Percentiles rank a stretch among this genome's conserved stretches.
Evolutionary conservation across 1,139 yeast genomes (phyloP).

Genomic region (Blastobotrys persicus): DNA sequence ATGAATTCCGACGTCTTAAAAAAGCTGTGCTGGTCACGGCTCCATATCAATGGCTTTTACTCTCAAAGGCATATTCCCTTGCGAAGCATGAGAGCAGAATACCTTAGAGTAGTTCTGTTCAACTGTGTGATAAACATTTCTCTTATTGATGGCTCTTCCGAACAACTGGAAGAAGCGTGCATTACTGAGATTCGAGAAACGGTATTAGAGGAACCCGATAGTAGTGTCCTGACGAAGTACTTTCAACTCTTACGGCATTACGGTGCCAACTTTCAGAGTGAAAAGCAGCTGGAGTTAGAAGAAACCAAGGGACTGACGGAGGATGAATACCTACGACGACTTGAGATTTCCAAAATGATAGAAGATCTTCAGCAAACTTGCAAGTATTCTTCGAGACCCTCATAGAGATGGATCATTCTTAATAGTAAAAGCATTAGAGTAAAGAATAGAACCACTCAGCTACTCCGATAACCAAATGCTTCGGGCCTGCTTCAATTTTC

Average conservation of each 20-base stretch:
- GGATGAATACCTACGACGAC: neutral
- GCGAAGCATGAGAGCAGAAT: conserved; percentile 23
- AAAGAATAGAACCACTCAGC: neutral
- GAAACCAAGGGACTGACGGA: neutral
- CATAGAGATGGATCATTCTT: no score
- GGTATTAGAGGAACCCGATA: conserved; percentile 13
- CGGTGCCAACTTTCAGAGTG: neutral
- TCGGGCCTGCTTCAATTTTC: neutral
- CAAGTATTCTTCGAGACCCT: no score
- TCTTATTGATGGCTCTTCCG: conserved; percentile 2
- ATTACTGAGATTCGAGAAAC: conserved; percentile 19
- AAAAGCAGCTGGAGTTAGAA: neutral
- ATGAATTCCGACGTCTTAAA: conserved; percentile 8
- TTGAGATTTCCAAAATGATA: neutral
- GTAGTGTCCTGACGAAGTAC: neutral
- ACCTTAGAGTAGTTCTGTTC: conserved; percentile 18
- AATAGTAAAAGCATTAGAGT: no score
- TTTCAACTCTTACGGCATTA: neutral
- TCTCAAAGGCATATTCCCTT: conserved; percentile 12
- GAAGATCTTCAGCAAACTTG: neutral
- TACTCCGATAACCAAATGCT: neutral
- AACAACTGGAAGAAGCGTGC: conserved; percentile 14
- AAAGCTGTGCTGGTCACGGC: conserved; percentile 14
- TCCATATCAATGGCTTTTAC: conserved; percentile 14
- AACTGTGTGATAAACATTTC: conserved; percentile 9